These are phyloP conservation scores for Erythrophleum fordii DNA, from an alignment of 306 rosid genomes.

Conservation along the genomic window DNA sequence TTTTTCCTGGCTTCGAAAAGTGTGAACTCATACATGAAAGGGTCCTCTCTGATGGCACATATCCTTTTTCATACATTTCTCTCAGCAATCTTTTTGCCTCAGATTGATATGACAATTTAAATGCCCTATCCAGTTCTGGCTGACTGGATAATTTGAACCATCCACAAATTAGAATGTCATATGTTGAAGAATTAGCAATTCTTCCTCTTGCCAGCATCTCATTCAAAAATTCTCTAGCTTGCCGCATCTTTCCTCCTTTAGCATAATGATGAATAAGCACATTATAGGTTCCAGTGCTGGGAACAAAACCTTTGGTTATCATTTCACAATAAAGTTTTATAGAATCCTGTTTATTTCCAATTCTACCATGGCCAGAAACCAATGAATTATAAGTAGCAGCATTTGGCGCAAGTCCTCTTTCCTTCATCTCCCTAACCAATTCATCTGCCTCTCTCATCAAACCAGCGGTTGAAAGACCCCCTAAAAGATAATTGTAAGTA, in stretches of 20 bases:
- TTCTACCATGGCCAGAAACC: slow-evolving; percentile 77
- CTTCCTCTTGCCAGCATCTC: slow-evolving; percentile 81
- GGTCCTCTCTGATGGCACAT: slow-evolving; percentile 71
- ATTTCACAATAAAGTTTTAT: slow-evolving; percentile 80
- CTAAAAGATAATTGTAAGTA: slow-evolving; percentile 73
- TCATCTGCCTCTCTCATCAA: slow-evolving; percentile 70
- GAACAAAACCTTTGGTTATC: slow-evolving; percentile 80
- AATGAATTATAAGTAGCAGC: slow-evolving; percentile 77
- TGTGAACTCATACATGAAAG: slow-evolving; percentile 58
- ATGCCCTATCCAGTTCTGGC: slow-evolving; percentile 64
- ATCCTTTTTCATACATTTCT: slow-evolving; percentile 79
- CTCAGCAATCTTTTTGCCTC: slow-evolving; percentile 75
- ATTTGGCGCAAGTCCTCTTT: slow-evolving; percentile 67
- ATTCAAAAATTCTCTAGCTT: slow-evolving; percentile 88
- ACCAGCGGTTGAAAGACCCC: slow-evolving; percentile 70
- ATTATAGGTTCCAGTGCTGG: slow-evolving; percentile 75
- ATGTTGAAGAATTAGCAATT: slow-evolving; percentile 80
- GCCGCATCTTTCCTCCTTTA: slow-evolving; percentile 79
- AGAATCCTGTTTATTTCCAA: slow-evolving; percentile 69
- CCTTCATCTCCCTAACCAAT: slow-evolving; percentile 66
- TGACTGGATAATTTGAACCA: slow-evolving; percentile 74
- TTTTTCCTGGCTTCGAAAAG: slow-evolving; percentile 74
- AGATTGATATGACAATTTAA: slow-evolving; percentile 55
- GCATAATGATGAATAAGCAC: slow-evolving; percentile 84
- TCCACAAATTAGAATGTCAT: slow-evolving; percentile 78